Percentiles rank a stretch among this genome's conserved stretches.
Conservation (phyloP, 2,329 filamentous ascomycete species). For the Aspergillus uvarum region DNA sequence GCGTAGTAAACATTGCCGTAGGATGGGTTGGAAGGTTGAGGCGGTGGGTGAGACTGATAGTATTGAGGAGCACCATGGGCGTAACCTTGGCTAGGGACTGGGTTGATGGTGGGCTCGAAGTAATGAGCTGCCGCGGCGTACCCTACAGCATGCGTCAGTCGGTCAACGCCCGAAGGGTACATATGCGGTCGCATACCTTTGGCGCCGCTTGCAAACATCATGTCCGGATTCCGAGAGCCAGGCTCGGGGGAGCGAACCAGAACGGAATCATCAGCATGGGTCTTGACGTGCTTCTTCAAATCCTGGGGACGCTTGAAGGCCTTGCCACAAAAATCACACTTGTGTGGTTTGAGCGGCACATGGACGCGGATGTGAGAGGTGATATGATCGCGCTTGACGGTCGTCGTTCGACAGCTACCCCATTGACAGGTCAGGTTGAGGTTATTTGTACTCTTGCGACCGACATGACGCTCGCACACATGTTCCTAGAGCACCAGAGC, state of each 20-base stretch:
- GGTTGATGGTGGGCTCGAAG: constrained; percentile 52
- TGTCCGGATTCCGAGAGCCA: constrained; percentile 47
- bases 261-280: constrained; percentile 92
- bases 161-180: background rate
- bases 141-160: constrained; percentile 18
- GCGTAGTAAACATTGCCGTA: constrained; percentile 78
- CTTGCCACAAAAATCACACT: constrained; percentile 98
- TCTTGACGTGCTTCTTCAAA: constrained; percentile 99
- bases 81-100: constrained; percentile 44
- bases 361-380: constrained; percentile 98
- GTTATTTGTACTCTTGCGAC: constrained; percentile 98
- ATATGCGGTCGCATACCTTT: constrained; percentile 32
- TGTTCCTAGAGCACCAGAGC: constrained; percentile 66
- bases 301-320: constrained; percentile 99
- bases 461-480: constrained; percentile 96
- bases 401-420: constrained; percentile 93
- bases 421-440: constrained; percentile 95
- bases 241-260: constrained; percentile 64
- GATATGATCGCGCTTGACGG: constrained; percentile 98
- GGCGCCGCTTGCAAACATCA: constrained; percentile 39
- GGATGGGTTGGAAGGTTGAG: constrained; percentile 56
- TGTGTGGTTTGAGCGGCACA: constrained; percentile 98
- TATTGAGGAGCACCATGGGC: constrained; percentile 50
- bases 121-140: constrained; percentile 54
- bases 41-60: constrained; percentile 56